Conservation (phyloP, 805 yeast genomes). For the Saccharomyces kudriavzevii region DNA sequence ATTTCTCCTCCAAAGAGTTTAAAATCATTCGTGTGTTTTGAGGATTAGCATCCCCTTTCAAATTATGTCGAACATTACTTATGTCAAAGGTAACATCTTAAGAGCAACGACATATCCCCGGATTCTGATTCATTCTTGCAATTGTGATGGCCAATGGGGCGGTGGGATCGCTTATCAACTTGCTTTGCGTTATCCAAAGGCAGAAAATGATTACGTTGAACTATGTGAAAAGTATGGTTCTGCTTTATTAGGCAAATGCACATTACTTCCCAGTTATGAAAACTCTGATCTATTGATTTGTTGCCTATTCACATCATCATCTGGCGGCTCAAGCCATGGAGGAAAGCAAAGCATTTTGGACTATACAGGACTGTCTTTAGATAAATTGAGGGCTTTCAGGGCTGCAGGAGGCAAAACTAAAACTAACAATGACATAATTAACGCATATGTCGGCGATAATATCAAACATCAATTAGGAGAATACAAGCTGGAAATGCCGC, state of each 20-base stretch:
- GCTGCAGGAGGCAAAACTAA: not conserved
- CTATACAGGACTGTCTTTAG: constrained; percentile 44
- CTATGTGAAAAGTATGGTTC: constrained; percentile 18
- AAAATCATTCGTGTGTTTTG: not conserved
- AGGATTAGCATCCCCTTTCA: not conserved
- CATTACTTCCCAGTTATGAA: constrained; percentile 20
- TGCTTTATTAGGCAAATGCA: constrained; percentile 40
- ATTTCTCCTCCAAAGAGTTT: not conserved
- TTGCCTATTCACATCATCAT: constrained; percentile 65
- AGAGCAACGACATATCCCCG: constrained; percentile 24
- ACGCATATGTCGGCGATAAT: constrained; percentile 2
- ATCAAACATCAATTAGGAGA: constrained; percentile 5
- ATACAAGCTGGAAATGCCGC: constrained; percentile 50
- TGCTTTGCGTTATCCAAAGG: constrained; percentile 44
- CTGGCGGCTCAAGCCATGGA: constrained; percentile 39
- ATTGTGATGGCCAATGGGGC: constrained; percentile 75
- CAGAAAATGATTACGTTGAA: constrained; percentile 41
- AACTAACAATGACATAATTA: constrained; percentile 1
- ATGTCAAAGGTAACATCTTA: constrained; percentile 17
- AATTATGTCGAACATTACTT: constrained; percentile 12
- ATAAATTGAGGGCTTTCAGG: constrained; percentile 31
- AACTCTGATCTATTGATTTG: constrained; percentile 35
- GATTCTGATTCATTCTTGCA: constrained; percentile 70
- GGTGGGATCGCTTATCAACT: constrained; percentile 71
- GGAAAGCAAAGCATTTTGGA: constrained; percentile 39